phyloP scores from a whole-genome alignment of 1,139 yeast species.

The Taphrina confusa region DNA sequence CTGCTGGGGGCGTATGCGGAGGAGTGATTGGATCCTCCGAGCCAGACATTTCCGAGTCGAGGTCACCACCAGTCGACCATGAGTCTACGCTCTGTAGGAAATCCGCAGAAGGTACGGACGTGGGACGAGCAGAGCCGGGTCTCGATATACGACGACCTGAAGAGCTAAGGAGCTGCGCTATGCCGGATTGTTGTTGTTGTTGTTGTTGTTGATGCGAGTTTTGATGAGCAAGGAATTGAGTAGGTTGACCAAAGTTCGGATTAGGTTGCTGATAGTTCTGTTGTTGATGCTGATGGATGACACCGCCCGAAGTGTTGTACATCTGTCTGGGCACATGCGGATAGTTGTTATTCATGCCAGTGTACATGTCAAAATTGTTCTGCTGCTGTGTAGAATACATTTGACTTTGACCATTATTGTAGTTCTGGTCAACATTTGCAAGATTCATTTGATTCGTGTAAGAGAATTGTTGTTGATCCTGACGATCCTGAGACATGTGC shows the following conservation, averaged over 20 bases:
- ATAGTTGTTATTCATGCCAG: not conserved
- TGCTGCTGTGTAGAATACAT: not conserved
- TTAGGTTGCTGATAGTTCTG: not conserved
- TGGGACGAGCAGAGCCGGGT: conserved; percentile 17
- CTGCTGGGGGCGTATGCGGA: conserved; percentile 27
- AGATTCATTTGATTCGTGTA: conserved; percentile 30
- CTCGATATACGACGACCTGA: conserved; percentile 6
- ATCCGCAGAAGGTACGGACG: conserved; percentile 17
- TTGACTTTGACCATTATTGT: not conserved
- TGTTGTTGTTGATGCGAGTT: not conserved
- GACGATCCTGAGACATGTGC: not conserved
- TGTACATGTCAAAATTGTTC: not conserved
- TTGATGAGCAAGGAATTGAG: not conserved
- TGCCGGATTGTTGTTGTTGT: not conserved
- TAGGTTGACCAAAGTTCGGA: not conserved
- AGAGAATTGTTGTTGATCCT: conserved; percentile 30
- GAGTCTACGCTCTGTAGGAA: not conserved
- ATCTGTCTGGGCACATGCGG: not conserved
- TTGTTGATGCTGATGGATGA: not conserved
- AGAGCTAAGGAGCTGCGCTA: conserved; percentile 3
- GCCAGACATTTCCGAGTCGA: conserved; percentile 28
- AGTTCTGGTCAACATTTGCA: not conserved
- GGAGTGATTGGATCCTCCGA: conserved; percentile 31
- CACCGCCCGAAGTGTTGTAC: not conserved
- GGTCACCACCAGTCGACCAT: conserved; percentile 5